These are phyloP conservation scores for Cystobasidium onofrii DNA, from an alignment of 768 basidiomycete species.

Conservation along the genomic window DNA sequence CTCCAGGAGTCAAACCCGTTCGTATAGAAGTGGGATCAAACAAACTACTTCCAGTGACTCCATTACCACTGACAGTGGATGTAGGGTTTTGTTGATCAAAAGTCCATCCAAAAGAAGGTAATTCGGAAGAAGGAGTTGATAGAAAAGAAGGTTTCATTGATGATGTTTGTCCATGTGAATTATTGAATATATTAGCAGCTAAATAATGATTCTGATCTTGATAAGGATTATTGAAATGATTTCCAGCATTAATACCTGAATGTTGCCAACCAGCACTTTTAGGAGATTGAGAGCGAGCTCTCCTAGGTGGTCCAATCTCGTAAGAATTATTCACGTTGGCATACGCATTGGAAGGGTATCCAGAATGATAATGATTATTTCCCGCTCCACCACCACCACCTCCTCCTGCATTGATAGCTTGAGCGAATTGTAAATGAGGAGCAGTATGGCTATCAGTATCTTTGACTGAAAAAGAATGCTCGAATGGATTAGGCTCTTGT, in stretches of 20 bases:
- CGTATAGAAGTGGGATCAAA: constrained; percentile 67
- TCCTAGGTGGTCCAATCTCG: background rate
- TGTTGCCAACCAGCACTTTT: constrained; percentile 38
- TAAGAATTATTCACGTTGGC: background rate
- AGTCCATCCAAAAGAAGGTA: constrained; percentile 92
- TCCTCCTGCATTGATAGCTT: background rate
- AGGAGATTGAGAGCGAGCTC: constrained; percentile 7
- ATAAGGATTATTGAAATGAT: constrained; percentile 26
- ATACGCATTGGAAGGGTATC: background rate
- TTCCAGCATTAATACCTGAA: background rate
- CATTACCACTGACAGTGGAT: constrained; percentile 45
- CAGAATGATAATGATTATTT: background rate
- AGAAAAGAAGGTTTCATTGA: constrained; percentile 44
- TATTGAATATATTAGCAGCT: constrained; percentile 31
- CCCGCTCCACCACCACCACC: background rate
- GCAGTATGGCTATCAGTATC: constrained; percentile 40
- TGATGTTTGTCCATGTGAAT: constrained; percentile 50
- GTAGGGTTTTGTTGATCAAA: constrained; percentile 74
- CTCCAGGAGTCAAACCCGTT: constrained; percentile 70
- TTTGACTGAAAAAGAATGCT: constrained; percentile 71
- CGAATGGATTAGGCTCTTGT: constrained; percentile 85
- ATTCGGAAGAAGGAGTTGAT: constrained; percentile 63
- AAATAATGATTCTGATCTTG: constrained; percentile 11
- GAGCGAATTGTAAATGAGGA: background rate
- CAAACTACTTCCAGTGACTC: constrained; percentile 29